Evolutionary conservation across 1,139 yeast genomes (phyloP).

Genomic region (Scheffersomyces stambukii): DNA sequence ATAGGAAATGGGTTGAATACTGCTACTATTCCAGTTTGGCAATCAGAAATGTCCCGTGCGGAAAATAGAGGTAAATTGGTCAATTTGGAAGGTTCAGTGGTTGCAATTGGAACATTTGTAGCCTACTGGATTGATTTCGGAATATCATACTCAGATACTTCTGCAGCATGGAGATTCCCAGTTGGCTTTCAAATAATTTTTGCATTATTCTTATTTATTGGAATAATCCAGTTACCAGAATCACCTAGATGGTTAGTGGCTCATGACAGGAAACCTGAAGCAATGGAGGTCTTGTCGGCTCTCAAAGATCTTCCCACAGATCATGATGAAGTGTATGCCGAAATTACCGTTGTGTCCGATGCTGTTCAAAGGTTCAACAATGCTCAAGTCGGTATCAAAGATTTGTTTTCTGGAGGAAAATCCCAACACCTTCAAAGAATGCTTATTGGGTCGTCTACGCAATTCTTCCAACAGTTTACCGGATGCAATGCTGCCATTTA

Average conservation of each 20-base stretch:
- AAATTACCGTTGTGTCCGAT: slow-evolving; percentile 37
- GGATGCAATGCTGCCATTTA: slow-evolving; percentile 70
- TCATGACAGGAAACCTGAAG: slow-evolving; percentile 48
- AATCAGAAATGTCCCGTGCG: slow-evolving; percentile 72
- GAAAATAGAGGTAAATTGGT: slow-evolving; percentile 71
- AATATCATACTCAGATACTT: slow-evolving; percentile 47
- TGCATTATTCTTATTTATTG: slow-evolving; percentile 31
- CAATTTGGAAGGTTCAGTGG: slow-evolving; percentile 66
- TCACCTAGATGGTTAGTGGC: slow-evolving; percentile 74
- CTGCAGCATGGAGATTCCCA: slow-evolving; percentile 51
- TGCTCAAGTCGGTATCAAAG: slow-evolving; percentile 40
- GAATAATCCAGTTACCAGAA: slow-evolving; percentile 50
- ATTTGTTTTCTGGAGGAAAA: slow-evolving; percentile 56
- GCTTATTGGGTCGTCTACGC: slow-evolving; percentile 59
- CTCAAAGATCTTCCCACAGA: slow-evolving; percentile 33
- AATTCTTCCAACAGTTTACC: slow-evolving; percentile 53
- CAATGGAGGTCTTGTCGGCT: slow-evolving; percentile 37
- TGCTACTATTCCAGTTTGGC: slow-evolving; percentile 79
- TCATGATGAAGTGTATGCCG: slow-evolving; percentile 45
- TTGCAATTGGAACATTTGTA: slow-evolving; percentile 66
- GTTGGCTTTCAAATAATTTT: slow-evolving; percentile 43
- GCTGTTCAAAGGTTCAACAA: slow-evolving; percentile 38
- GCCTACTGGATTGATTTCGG: slow-evolving; percentile 83
- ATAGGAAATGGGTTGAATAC: slow-evolving; percentile 76
- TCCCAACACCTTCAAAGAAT: slow-evolving; percentile 54